phyloP scores from a whole-genome alignment of 2,329 filamentous ascomycete species.

The Thielaviopsis cerberus region DNA sequence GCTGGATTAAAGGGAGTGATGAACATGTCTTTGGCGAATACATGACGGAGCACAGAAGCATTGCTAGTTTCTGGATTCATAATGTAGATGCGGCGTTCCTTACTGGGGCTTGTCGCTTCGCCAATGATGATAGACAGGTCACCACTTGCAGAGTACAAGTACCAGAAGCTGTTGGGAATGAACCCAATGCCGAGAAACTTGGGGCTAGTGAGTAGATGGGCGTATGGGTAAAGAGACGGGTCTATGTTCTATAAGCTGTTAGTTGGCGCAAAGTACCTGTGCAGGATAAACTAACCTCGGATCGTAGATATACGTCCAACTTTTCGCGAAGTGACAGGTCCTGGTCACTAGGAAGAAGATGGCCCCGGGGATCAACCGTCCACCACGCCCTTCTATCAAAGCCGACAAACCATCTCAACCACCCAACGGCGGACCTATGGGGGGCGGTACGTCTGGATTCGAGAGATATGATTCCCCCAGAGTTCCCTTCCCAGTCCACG shows the following conservation, averaged over 20 bases:
- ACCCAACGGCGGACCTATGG: not conserved
- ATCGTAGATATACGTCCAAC: slow-evolving; percentile 38
- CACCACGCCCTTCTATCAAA: slow-evolving; percentile 29
- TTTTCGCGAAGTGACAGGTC: slow-evolving; percentile 42
- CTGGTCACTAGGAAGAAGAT: slow-evolving; percentile 36
- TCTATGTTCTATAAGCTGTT: slow-evolving; percentile 31
- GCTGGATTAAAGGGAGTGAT: slow-evolving; percentile 57
- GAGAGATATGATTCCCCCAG: slow-evolving; percentile 37
- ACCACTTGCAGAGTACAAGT: slow-evolving; percentile 44
- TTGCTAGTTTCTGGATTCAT: slow-evolving; percentile 23
- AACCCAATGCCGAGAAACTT: slow-evolving; percentile 52
- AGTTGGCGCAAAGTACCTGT: not conserved
- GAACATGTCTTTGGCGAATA: slow-evolving; percentile 55
- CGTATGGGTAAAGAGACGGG: slow-evolving; percentile 41
- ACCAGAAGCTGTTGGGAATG: slow-evolving; percentile 66
- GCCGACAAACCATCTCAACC: slow-evolving; percentile 3
- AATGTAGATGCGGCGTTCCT: slow-evolving; percentile 49
- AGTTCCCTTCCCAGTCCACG: slow-evolving; percentile 38
- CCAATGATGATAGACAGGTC: slow-evolving; percentile 45
- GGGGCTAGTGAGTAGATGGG: slow-evolving; percentile 53
- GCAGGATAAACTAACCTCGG: slow-evolving; percentile 26
- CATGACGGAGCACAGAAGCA: not conserved
- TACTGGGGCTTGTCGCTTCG: slow-evolving; percentile 63
- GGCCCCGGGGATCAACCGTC: slow-evolving; percentile 38
- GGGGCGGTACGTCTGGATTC: slow-evolving; percentile 14